Percentiles rank a stretch among this genome's conserved stretches.
These are phyloP conservation scores for Paratinospora sagittata DNA, from an alignment of 164 flowering plant genomes.

Conservation along the genomic window DNA sequence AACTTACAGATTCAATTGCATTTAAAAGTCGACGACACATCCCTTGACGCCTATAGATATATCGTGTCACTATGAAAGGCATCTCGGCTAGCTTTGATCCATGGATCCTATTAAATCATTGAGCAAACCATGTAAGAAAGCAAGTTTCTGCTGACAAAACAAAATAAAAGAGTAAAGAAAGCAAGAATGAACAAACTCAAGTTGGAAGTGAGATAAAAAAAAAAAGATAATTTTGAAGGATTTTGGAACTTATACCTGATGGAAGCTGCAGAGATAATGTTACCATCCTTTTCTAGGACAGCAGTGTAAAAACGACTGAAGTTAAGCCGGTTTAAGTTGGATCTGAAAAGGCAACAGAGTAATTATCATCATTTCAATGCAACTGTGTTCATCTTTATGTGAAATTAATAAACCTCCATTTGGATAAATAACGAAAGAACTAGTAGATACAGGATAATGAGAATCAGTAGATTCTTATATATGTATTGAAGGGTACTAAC, in stretches of 20 bases:
- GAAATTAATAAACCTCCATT: no score
- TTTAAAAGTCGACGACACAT: constrained; percentile 24
- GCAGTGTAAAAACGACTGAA: constrained; percentile 71
- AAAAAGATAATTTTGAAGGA: not conserved
- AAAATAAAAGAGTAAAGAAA: not conserved
- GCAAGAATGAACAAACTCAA: no score
- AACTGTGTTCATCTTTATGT: no score
- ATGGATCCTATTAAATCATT: constrained; percentile 30
- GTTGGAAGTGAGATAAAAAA: no score
- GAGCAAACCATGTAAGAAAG: not conserved
- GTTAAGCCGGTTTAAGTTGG: constrained; percentile 73
- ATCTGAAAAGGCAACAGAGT: constrained; percentile 35
- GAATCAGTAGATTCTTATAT: no score
- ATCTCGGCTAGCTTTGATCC: constrained; percentile 38
- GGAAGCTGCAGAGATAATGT: constrained; percentile 76
- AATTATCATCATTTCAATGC: not conserved
- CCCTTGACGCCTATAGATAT: constrained; percentile 24
- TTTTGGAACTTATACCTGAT: constrained; percentile 48
- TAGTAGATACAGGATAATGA: no score
- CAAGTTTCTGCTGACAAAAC: not conserved
- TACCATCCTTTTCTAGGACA: constrained; percentile 82
- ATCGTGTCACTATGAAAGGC: constrained; percentile 39
- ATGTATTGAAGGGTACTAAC: no score
- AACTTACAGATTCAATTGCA: constrained; percentile 35
- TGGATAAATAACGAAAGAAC: no score